Base-by-base conservation (phyloP, 805 yeast genomes). In the Ogataea salicorniae region DNA sequence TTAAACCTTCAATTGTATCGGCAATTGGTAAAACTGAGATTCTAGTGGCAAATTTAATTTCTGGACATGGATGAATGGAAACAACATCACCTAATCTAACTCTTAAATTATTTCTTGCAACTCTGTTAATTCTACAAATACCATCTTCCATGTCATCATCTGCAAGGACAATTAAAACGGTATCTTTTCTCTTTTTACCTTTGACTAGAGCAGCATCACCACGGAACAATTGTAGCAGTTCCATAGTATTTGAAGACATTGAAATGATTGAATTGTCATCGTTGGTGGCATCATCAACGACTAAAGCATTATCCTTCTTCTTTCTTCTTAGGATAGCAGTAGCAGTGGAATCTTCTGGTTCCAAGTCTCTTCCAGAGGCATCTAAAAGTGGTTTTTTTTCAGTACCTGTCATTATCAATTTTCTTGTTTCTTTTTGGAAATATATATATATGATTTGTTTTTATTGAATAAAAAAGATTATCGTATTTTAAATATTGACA, bases 81-180 rank as follows among this genome's bases (percentile, higher is more conserved):
- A 94, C 81, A 50, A 94, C 77, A 64, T 94, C 99, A 60, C 98
- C 97, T 56, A 94, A 77, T 67, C 97, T 83, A 48, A 94, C 91
- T 56, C 97, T 80, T 68, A 94, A 76, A 72, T 94, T 94, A 76
- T 88, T 89, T 74, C 99, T 85, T 37, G 92, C 97, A 60, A 91
- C 94, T 66, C 99, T 83, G 75, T 94, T 94, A 64, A 94, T 74
- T 67, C 98, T 78, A 59, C 95, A 94, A 47, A 88, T 85, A 49
- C 98, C 98, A 63, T 91, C 96, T 60, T 88, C 96, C 73, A 94
- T 80, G 62, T 92, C 98, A 65, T 94, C 99, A 66, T 94, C 98
- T 35, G 95, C 90, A 58, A 94, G 76, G 34, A 92, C 99, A 68
- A 94, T 88, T 67, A 94, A 77, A 15, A 94, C 98, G 22, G 99